phyloP scores from a whole-genome alignment of 2,329 filamentous ascomycete species.

The Ampelomyces quisqualis region DNA sequence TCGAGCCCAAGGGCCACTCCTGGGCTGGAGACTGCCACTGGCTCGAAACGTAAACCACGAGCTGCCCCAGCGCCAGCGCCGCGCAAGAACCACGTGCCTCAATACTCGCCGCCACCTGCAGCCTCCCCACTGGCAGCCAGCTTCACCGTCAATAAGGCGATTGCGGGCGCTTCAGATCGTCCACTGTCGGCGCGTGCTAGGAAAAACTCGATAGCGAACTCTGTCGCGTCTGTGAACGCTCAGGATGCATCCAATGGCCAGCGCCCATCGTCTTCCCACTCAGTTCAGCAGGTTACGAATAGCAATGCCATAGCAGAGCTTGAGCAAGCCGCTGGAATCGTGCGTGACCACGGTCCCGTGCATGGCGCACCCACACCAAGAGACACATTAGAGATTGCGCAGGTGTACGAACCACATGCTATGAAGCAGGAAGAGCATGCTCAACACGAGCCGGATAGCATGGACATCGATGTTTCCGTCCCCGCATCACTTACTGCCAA shows the following conservation, averaged over 20 bases:
- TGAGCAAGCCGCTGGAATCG: conserved; percentile 34
- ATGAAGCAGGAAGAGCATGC: conserved; percentile 55
- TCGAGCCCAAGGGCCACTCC: conserved; percentile 70
- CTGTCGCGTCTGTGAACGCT: conserved; percentile 49
- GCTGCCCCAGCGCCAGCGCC: conserved; percentile 66
- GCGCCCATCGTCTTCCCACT: conserved; percentile 43
- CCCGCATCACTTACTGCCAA: conserved; percentile 36
- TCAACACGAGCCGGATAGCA: conserved; percentile 45
- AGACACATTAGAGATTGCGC: conserved; percentile 27
- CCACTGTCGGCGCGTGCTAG: conserved; percentile 70
- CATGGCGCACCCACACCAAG: conserved; percentile 36
- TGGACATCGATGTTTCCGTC: conserved; percentile 36
- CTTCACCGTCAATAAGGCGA: conserved; percentile 60
- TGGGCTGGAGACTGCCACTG: conserved; percentile 49
- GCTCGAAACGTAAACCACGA: conserved; percentile 69
- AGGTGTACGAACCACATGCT: conserved; percentile 51
- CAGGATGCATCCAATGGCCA: conserved; percentile 46
- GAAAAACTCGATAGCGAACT: conserved; percentile 63
- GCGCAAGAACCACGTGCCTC: conserved; percentile 66
- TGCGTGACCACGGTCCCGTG: conserved; percentile 23
- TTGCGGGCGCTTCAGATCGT: conserved; percentile 50
- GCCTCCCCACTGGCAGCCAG: conserved; percentile 72
- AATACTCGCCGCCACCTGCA: conserved; percentile 68
- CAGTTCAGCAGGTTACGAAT: conserved; percentile 27
- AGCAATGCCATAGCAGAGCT: conserved; percentile 37